Evolutionary conservation across 1,284 basidiomycete genomes (phyloP).

Genomic region (Rhodotorula sp.): DNA sequence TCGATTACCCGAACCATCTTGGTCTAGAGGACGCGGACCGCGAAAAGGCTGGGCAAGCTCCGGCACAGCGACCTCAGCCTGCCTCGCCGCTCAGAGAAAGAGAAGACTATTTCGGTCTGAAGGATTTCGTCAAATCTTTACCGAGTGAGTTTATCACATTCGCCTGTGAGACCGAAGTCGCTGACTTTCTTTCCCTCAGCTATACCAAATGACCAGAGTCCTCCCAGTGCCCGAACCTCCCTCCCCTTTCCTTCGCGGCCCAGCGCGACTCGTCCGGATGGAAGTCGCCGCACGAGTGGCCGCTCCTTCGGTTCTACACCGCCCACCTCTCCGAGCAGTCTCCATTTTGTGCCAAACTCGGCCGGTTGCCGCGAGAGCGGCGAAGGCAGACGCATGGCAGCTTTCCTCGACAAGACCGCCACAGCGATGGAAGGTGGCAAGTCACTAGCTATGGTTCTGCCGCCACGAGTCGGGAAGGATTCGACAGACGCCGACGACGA

Average conservation of each 20-base stretch:
- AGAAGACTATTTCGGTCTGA: constrained; percentile 12
- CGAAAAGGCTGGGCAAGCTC: too few relatives aligned
- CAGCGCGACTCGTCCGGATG: neutral
- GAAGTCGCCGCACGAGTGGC: neutral
- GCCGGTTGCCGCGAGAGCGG: constrained; percentile 14
- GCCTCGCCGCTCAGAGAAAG: neutral
- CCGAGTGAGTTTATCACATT: neutral
- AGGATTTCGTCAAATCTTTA: neutral
- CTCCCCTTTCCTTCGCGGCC: constrained; percentile 29
- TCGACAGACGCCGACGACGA: neutral
- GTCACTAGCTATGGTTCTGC: constrained; percentile 38
- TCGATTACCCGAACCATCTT: too few relatives aligned
- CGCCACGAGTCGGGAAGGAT: neutral
- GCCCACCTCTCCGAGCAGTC: constrained; percentile 11
- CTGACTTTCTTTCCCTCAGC: neutral
- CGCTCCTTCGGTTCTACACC: constrained; percentile 10
- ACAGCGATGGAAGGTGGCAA: constrained; percentile 41
- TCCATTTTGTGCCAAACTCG: constrained; percentile 8
- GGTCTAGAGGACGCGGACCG: too few relatives aligned
- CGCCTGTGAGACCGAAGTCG: accelerated
- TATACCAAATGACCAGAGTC: neutral
- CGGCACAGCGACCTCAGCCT: neutral
- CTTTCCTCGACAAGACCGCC: constrained; percentile 36
- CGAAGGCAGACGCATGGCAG: constrained; percentile 21
- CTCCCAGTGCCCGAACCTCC: neutral